Evolutionary conservation across 2,329 filamentous ascomycete species (phyloP).

Genomic region (Stagonosporopsis cucurbitacearum): DNA sequence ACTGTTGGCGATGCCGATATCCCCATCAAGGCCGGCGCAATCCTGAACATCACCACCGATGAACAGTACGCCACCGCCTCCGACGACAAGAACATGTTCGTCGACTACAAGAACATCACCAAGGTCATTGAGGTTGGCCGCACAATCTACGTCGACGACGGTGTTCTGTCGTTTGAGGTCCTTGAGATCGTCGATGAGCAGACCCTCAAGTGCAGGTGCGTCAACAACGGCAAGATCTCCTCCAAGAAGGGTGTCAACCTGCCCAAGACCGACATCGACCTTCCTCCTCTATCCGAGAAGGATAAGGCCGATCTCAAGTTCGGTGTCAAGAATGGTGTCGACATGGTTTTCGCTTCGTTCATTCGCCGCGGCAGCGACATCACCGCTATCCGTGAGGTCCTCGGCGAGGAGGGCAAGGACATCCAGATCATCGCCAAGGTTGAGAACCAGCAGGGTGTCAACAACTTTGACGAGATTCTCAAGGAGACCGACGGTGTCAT

Average conservation of each 20-base stretch:
- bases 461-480: constrained; percentile 99
- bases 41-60: constrained; percentile 97
- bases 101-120: constrained; percentile 99
- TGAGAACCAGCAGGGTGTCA: constrained; percentile 99
- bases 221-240: constrained; percentile 99
- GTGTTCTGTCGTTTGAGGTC: constrained; percentile 96
- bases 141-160: constrained; percentile 97
- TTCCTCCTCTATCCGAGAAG: constrained; percentile 96
- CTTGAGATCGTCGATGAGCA: constrained; percentile 85
- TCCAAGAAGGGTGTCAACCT: constrained; percentile 99
- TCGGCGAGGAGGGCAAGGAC: constrained; percentile 89
- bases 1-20: constrained; percentile 74
- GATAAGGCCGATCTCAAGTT: constrained; percentile 93
- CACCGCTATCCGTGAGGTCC: constrained; percentile 85
- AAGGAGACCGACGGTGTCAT: constrained; percentile 98
- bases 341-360: constrained; percentile 99
- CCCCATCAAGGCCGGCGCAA: constrained; percentile 79
- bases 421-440: constrained; percentile 99
- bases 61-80: constrained; percentile 85
- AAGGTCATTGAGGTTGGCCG: constrained; percentile 93
- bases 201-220: constrained; percentile 82
- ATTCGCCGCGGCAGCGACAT: constrained; percentile 96
- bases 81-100: constrained; percentile 95
- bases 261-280: constrained; percentile 97
- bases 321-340: constrained; percentile 97